Conservation (phyloP, 345 rosid genomes). For the Balakata baccata region DNA sequence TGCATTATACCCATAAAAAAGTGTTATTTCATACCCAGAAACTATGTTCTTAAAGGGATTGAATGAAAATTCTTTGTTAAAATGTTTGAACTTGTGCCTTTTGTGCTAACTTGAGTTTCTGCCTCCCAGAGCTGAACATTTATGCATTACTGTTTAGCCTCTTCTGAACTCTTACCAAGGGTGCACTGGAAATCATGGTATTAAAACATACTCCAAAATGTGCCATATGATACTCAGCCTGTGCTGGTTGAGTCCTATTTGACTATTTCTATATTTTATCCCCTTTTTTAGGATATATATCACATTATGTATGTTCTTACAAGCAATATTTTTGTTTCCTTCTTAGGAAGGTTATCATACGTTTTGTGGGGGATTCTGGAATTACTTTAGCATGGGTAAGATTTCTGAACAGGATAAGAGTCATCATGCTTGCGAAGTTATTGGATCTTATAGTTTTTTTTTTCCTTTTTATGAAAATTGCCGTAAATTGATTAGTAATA, state of each 20-base stretch:
- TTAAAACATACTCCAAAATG: too few relatives aligned
- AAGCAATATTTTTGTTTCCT: slow-evolving; percentile 2
- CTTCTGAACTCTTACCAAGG: not conserved
- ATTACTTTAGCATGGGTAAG: slow-evolving; percentile 95
- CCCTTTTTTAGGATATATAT: not conserved
- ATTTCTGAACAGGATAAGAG: not conserved
- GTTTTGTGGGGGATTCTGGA: slow-evolving; percentile 97
- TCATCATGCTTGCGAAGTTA: not conserved
- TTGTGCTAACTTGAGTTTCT: too few relatives aligned
- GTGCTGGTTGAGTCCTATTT: not conserved
- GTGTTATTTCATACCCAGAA: not conserved
- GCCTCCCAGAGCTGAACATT: too few relatives aligned
- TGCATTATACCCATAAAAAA: not conserved
- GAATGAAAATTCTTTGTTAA: not conserved
- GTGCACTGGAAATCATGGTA: not conserved
- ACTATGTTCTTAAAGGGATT: not conserved
- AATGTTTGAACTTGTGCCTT: not conserved
- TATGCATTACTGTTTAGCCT: too few relatives aligned
- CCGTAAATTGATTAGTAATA: not conserved
- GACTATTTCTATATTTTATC: not conserved
- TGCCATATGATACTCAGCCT: too few relatives aligned
- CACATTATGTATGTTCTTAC: not conserved
- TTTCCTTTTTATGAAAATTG: too few relatives aligned
- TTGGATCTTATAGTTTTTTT: not conserved
- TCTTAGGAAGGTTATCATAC: slow-evolving; percentile 84